phyloP scores from a whole-genome alignment of 805 yeast species.

The Yarrowia osloensis region DNA sequence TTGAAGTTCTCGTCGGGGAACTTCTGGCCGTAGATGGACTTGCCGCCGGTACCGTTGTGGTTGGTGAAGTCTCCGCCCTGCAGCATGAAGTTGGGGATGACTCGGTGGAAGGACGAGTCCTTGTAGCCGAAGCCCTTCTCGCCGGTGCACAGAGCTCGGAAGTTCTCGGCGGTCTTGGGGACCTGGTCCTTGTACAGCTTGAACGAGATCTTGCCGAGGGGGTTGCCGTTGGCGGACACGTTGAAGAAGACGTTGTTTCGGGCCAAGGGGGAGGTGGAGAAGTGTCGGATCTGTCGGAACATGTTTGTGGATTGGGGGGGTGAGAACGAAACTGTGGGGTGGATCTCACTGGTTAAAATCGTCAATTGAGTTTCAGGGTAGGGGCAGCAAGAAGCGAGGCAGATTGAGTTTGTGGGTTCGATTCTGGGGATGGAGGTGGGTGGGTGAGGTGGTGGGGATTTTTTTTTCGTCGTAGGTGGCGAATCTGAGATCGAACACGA shows the following conservation, averaged over 20 bases:
- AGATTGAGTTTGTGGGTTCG: background rate
- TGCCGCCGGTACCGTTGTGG: constrained; percentile 92
- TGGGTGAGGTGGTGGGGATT: no score
- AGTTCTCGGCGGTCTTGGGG: constrained; percentile 95
- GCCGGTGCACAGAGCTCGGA: constrained; percentile 92
- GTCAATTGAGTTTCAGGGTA: background rate
- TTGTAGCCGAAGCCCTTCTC: constrained; percentile 93
- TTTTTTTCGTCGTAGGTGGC: no score
- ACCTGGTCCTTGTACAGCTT: constrained; percentile 78
- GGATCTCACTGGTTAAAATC: background rate
- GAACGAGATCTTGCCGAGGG: constrained; percentile 80
- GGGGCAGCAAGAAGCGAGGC: background rate
- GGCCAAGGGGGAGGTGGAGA: constrained; percentile 16
- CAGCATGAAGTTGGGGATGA: constrained; percentile 93
- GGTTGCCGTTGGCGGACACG: constrained; percentile 71
- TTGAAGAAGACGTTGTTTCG: constrained; percentile 66
- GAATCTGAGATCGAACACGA: no score
- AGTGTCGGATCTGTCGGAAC: constrained; percentile 29
- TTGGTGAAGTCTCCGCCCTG: constrained; percentile 91
- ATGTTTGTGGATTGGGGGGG: background rate
- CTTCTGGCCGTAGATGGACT: constrained; percentile 72
- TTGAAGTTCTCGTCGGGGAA: constrained; percentile 77
- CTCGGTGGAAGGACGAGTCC: constrained; percentile 91
- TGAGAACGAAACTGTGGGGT: background rate
- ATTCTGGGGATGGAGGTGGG: no score